Percentiles rank a stretch among this genome's conserved stretches.
Evolutionary conservation across 352 stramenopile genomes (phyloP).

Genomic region (Pythium pyrilobum): DNA sequence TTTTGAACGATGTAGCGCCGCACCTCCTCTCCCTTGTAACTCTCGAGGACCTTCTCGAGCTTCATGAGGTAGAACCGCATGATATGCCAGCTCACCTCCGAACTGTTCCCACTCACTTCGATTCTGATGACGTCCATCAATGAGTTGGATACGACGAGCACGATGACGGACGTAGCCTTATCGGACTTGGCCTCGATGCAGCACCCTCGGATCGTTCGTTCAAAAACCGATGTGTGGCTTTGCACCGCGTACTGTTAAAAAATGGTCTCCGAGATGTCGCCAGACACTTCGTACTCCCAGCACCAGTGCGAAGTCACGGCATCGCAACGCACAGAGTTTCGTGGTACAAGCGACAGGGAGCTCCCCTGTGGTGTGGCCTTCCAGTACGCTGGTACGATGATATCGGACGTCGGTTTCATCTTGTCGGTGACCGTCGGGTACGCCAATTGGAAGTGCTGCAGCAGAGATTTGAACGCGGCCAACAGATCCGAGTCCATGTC

Average conservation of each 20-base stretch:
- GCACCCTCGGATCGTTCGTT: neutral
- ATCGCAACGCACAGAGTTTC: neutral
- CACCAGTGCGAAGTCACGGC: slow-evolving; percentile 1
- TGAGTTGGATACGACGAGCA: neutral
- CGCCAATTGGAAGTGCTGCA: slow-evolving; percentile 22
- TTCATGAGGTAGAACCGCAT: slow-evolving; percentile 14
- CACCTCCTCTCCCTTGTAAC: neutral
- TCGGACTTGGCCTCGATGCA: slow-evolving; percentile 5
- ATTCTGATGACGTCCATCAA: slow-evolving; percentile 2
- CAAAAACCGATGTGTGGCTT: slow-evolving; percentile 15
- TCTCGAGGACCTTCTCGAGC: slow-evolving; percentile 15
- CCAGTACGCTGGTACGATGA: slow-evolving; percentile 12
- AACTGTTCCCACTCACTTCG: slow-evolving; percentile 5
- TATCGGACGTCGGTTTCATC: slow-evolving; percentile 11
- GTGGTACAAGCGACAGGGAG: neutral
- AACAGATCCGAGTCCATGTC: slow-evolving; percentile 24
- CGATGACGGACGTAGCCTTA: slow-evolving; percentile 7
- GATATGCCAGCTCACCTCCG: neutral
- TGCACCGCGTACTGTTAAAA: slow-evolving; percentile 27
- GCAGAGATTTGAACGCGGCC: slow-evolving; percentile 23
- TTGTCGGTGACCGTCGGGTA: slow-evolving; percentile 14
- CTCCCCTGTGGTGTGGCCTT: too few species aligned
- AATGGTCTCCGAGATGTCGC: slow-evolving; percentile 19
- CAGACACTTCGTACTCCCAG: slow-evolving; percentile 26
- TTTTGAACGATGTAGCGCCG: neutral